phyloP scores from a whole-genome alignment of 2,329 filamentous ascomycete genomes.

The Xylariaceae sp. region DNA sequence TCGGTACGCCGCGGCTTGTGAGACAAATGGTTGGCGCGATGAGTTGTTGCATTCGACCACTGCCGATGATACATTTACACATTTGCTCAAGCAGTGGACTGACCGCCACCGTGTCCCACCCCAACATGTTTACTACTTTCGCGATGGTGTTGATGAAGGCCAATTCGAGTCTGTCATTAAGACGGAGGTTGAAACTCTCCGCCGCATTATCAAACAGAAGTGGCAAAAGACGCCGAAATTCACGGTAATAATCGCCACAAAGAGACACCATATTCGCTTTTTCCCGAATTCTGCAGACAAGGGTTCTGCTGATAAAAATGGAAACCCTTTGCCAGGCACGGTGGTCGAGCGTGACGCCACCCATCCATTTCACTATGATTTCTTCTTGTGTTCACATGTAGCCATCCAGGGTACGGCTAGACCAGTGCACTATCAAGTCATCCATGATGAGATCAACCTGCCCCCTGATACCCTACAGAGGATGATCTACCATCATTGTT shows the following conservation, averaged over 20 bases:
- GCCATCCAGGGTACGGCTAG: slow-evolving; percentile 93
- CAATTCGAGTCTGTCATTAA: slow-evolving; percentile 77
- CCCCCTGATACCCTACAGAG: slow-evolving; percentile 66
- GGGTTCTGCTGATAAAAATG: slow-evolving; percentile 60
- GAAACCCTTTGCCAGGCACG: slow-evolving; percentile 79
- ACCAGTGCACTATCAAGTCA: slow-evolving; percentile 86
- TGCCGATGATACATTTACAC: slow-evolving; percentile 59
- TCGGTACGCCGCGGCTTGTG: slow-evolving; percentile 71
- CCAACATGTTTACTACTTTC: slow-evolving; percentile 80
- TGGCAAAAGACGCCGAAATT: slow-evolving; percentile 52
- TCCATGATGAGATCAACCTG: slow-evolving; percentile 72
- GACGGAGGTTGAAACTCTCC: slow-evolving; percentile 70
- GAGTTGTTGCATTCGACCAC: slow-evolving; percentile 72
- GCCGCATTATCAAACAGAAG: slow-evolving; percentile 47
- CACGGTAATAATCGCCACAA: slow-evolving; percentile 82
- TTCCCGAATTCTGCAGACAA: slow-evolving; percentile 62
- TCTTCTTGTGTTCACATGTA: slow-evolving; percentile 58
- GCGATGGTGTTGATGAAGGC: slow-evolving; percentile 85
- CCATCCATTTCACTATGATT: slow-evolving; percentile 85
- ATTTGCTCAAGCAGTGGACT: slow-evolving; percentile 62
- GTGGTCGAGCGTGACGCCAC: slow-evolving; percentile 87
- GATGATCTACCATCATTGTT: slow-evolving; percentile 92
- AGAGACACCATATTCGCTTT: slow-evolving; percentile 90
- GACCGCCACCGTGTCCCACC: slow-evolving; percentile 53
- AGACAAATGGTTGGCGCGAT: slow-evolving; percentile 76